Base-by-base conservation (phyloP, 495 filamentous ascomycete species). In the Neurospora cerealis region DNA sequence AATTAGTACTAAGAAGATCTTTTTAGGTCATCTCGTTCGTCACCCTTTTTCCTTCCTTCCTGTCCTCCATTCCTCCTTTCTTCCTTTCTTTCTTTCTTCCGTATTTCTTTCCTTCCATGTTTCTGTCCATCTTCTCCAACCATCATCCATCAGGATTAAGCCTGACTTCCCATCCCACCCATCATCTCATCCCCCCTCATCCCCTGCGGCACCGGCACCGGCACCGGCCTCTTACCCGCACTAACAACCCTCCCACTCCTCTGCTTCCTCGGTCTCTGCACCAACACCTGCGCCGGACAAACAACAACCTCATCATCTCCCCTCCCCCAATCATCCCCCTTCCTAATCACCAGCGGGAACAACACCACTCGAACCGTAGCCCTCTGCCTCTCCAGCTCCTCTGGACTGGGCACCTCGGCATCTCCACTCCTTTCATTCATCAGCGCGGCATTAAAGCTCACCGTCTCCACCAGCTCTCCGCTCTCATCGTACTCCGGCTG, bases 401-500 rank as follows among this genome's bases (percentile, higher is more conserved):
- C 91, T 8, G 54, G 28, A 75, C 95, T 94, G 60, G 81, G 74
- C 24, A 77, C 37, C 32, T 81, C 85, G 4, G 87, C 87, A 66
- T 90, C 88, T 32, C 91, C 91, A 40, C 89, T 91, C 34, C 93
- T 91, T 83, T 98, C 96, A 77, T 97, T 95, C 96, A 99, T 99
- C 69, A 95, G 85, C 10, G 89, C 86, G 0, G 95, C 92, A 79
- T 95, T 96, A 89, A 98, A 99, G 28, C 77, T 13, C 24, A 83
- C 91, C 62, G 93, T 92, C 46, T 91, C 92, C 40, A 87, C 86
- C 21, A 98, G 88, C 77, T 97, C 95, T 77, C 96, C 96, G 74
- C 93, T 91, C 75, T 90, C 91, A 82, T 98, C 95, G 83, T 96
- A 98, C 78, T 97, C 93, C 13, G 96, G 95, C 75, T 94, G 93